Conservation (phyloP, 2,329 filamentous ascomycete species). For the Sporothrix dimorphospora region DNA sequence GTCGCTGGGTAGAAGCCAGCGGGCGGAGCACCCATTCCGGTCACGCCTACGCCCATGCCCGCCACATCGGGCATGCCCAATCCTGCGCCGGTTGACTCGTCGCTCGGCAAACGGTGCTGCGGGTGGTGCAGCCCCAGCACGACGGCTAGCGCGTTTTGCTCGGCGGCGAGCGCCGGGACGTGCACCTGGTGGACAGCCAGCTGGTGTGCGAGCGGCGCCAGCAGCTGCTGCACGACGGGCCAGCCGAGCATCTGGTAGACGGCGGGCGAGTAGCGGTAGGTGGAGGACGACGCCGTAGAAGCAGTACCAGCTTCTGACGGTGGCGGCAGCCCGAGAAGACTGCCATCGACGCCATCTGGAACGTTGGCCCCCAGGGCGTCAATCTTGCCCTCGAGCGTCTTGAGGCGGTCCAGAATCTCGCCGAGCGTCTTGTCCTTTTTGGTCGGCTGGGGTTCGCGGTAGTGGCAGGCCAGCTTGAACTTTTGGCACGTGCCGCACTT, state of each 20-base stretch:
- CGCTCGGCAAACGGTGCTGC: constrained; percentile 31
- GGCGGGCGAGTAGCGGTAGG: constrained; percentile 43
- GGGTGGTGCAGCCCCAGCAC: constrained; percentile 41
- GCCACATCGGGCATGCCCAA: constrained; percentile 11
- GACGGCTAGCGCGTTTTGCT: constrained; percentile 45
- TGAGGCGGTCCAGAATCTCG: constrained; percentile 62
- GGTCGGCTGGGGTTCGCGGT: constrained; percentile 63
- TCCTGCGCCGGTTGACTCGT: neutral
- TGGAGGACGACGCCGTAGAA: neutral
- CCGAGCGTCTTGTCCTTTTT: constrained; percentile 67
- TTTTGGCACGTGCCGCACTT: constrained; percentile 63
- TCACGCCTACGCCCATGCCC: neutral
- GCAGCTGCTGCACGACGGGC: constrained; percentile 49
- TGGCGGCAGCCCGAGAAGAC: neutral
- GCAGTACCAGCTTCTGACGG: neutral
- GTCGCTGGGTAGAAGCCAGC: neutral
- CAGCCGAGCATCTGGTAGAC: constrained; percentile 58
- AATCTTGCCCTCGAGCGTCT: constrained; percentile 59
- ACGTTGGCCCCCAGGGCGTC: constrained; percentile 44
- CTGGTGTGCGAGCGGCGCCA: constrained; percentile 42
- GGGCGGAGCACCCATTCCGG: neutral
- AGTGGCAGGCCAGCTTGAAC: constrained; percentile 61
- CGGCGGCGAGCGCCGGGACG: constrained; percentile 35
- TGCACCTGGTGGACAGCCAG: constrained; percentile 33
- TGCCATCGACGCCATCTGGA: neutral